These are phyloP conservation scores for Smittium culicis DNA, from an alignment of 371 early-diverging fungal genomes.

Conservation along the genomic window DNA sequence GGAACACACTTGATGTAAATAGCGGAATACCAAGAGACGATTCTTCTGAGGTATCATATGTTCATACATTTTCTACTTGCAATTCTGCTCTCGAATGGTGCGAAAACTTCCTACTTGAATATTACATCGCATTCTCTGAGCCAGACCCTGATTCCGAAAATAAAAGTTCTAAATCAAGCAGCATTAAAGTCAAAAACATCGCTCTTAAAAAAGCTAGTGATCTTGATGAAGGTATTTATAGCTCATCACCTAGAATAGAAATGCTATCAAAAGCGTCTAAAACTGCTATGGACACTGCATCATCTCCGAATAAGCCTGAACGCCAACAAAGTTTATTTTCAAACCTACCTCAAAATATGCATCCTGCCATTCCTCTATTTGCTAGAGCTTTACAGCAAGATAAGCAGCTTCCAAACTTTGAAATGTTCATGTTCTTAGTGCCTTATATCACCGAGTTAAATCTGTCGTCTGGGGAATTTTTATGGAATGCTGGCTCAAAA, in stretches of 20 bases:
- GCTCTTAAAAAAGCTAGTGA: background rate
- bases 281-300: background rate
- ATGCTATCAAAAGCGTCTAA: constrained; percentile 11
- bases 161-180: constrained; percentile 13
- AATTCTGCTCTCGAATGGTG: constrained; percentile 90
- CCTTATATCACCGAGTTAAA: background rate
- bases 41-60: constrained; percentile 22
- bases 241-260: constrained; percentile 4
- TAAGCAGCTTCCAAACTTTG: background rate
- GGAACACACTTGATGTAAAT: background rate
- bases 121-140: constrained; percentile 34
- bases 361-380: constrained; percentile 2
- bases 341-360: background rate
- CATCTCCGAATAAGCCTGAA: background rate
- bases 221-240: background rate
- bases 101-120: constrained; percentile 71
- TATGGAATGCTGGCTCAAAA: background rate
- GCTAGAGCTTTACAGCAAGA: constrained; percentile 9
- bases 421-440: background rate
- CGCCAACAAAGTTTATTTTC: background rate
- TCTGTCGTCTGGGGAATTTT: background rate
- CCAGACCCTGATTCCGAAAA: constrained; percentile 12
- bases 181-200: constrained; percentile 12
- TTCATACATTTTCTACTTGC: constrained; percentile 58
- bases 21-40: background rate